Conservation (phyloP, 164 flowering plant species). For the Macadamia tetraphylla region DNA sequence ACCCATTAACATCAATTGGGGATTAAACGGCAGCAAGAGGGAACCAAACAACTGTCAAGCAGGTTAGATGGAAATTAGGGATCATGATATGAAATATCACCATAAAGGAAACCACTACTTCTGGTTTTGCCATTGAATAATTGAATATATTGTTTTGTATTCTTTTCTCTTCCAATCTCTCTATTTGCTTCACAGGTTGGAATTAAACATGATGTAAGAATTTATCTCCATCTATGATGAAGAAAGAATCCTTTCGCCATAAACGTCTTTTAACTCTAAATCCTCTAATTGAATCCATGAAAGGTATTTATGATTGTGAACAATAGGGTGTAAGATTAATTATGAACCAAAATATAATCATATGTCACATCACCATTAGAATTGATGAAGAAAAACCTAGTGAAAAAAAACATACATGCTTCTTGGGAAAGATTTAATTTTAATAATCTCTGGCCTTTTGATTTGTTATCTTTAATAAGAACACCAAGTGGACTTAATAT, state of each 20-base stretch:
- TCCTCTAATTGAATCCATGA: too few species aligned
- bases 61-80: not conserved
- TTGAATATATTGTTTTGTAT: not conserved
- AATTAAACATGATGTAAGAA: not conserved
- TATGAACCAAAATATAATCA: too few species aligned
- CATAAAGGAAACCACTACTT: not conserved
- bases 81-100: not conserved
- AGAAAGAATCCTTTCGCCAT: not conserved
- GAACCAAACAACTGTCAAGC: not conserved
- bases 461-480: too few species aligned
- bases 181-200: not conserved
- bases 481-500: not conserved
- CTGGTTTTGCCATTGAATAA: not conserved
- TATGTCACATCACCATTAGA: too few species aligned
- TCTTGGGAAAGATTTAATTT: not conserved
- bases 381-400: too few species aligned
- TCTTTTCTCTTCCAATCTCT: not conserved
- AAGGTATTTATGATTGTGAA: too few species aligned
- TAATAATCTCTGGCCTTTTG: not conserved
- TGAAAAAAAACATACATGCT: not conserved
- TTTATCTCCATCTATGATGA: not conserved
- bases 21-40: not conserved
- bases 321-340: too few species aligned
- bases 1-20: not conserved
- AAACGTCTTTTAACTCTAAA: too few species aligned